Evolutionary conservation across 73 alveolate species (phyloP).

Genomic region (Urostyla sp.): DNA sequence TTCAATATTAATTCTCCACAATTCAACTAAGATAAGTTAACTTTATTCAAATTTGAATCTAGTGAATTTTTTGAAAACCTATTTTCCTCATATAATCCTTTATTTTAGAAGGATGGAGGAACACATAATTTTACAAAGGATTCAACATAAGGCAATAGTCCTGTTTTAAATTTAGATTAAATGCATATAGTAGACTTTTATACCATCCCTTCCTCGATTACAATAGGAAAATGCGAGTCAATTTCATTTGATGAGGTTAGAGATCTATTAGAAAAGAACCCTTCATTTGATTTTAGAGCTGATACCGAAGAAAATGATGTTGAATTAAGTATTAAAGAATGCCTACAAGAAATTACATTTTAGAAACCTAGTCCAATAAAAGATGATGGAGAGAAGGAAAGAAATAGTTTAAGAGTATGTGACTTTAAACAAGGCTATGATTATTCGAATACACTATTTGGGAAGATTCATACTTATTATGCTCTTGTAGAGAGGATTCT

Average conservation of each 20-base stretch:
- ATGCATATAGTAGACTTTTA: constrained; percentile 13
- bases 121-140: not conserved
- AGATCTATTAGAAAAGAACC: not conserved
- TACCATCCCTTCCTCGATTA: constrained; percentile 27
- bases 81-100: constrained; percentile 38
- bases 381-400: constrained; percentile 28
- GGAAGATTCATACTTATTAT: constrained; percentile 43
- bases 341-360: not conserved
- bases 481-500: constrained; percentile 30
- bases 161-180: not conserved
- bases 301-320: constrained; percentile 58
- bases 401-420: constrained; percentile 7
- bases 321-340: constrained; percentile 34
- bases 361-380: not conserved
- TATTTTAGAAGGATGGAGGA: not conserved
- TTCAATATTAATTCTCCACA: constrained; percentile 37
- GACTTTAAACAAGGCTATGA: constrained; percentile 47
- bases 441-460: not conserved
- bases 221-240: constrained; percentile 13
- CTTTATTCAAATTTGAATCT: constrained; percentile 42
- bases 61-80: constrained; percentile 56
- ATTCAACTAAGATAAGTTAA: constrained; percentile 18
- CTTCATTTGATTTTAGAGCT: constrained; percentile 24
- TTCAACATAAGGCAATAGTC: not conserved
- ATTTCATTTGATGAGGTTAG: constrained; percentile 11